Evolutionary conservation across 306 rosid species (phyloP).

Genomic region (Casuarina glauca): DNA sequence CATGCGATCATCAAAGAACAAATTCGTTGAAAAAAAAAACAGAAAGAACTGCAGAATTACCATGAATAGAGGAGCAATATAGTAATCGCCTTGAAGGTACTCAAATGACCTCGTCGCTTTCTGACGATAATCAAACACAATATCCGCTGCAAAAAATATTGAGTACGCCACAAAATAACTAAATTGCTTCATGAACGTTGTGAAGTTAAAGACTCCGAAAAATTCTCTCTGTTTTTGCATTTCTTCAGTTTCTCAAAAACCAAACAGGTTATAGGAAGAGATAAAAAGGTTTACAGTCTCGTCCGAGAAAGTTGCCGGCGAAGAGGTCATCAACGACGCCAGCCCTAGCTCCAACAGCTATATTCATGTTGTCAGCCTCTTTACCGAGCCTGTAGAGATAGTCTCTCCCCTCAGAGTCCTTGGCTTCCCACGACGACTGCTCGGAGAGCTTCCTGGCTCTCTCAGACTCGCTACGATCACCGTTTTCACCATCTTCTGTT

Average conservation of each 20-base stretch:
- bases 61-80: slow-evolving; percentile 94
- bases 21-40: not conserved
- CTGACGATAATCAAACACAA: slow-evolving; percentile 96
- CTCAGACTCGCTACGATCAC: not conserved
- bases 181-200: not conserved
- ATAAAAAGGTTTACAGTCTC: slow-evolving; percentile 49
- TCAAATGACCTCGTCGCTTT: slow-evolving; percentile 80
- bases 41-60: slow-evolving; percentile 25
- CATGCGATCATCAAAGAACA: not conserved
- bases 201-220: not conserved
- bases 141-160: slow-evolving; percentile 55
- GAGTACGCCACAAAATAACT: too few relatives aligned
- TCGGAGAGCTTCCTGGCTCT: slow-evolving; percentile 56
- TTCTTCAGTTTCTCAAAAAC: not conserved
- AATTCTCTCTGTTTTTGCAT: not conserved
- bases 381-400: slow-evolving; percentile 80
- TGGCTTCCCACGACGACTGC: slow-evolving; percentile 89
- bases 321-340: slow-evolving; percentile 86
- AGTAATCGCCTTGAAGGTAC: slow-evolving; percentile 87
- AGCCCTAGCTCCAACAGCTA: slow-evolving; percentile 88
- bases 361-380: slow-evolving; percentile 94
- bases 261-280: not conserved
- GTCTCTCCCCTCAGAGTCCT: slow-evolving; percentile 75
- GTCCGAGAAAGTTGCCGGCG: slow-evolving; percentile 83
- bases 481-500: slow-evolving; percentile 12